Evolutionary conservation across 768 basidiomycete species (phyloP).

Genomic region (Neoboletus magnificus): DNA sequence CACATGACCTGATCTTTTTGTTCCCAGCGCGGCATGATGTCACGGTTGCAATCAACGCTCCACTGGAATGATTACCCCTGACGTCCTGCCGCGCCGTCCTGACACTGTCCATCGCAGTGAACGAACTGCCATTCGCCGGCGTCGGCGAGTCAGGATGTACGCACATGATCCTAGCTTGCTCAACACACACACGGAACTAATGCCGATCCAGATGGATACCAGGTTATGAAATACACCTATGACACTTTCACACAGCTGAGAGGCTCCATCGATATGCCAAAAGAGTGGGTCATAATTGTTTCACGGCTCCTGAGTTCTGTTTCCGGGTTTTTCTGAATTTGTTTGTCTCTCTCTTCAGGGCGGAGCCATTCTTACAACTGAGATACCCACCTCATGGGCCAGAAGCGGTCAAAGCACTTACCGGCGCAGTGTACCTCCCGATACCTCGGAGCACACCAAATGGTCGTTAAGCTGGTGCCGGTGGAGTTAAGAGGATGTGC

Average conservation of each 20-base stretch:
- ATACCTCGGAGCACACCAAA: slow-evolving; percentile 18
- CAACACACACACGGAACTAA: neutral
- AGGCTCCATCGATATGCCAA: slow-evolving; percentile 51
- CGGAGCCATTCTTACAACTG: slow-evolving; percentile 17
- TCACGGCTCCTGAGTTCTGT: neutral
- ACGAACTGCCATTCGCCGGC: slow-evolving; percentile 49
- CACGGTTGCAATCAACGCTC: slow-evolving; percentile 9
- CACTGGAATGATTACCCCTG: neutral
- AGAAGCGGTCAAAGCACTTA: slow-evolving; percentile 16
- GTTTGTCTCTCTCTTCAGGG: slow-evolving; percentile 9
- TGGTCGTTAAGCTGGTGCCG: neutral
- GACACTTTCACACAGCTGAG: slow-evolving; percentile 53
- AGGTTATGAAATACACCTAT: slow-evolving; percentile 51
- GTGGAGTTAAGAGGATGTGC: neutral
- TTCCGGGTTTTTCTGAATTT: slow-evolving; percentile 4
- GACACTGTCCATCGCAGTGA: slow-evolving; percentile 18
- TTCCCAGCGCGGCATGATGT: slow-evolving; percentile 5
- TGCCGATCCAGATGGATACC: slow-evolving; percentile 46
- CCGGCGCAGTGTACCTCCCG: neutral
- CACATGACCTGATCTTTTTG: neutral
- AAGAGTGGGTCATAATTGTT: slow-evolving; percentile 40
- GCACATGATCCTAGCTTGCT: slow-evolving; percentile 18
- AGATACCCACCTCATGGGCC: slow-evolving; percentile 25
- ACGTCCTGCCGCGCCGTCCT: neutral
- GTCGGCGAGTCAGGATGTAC: slow-evolving; percentile 65